These are phyloP conservation scores for Pseudogymnoascus sp. DNA, from an alignment of 2,329 filamentous ascomycete species.

Conservation along the genomic window DNA sequence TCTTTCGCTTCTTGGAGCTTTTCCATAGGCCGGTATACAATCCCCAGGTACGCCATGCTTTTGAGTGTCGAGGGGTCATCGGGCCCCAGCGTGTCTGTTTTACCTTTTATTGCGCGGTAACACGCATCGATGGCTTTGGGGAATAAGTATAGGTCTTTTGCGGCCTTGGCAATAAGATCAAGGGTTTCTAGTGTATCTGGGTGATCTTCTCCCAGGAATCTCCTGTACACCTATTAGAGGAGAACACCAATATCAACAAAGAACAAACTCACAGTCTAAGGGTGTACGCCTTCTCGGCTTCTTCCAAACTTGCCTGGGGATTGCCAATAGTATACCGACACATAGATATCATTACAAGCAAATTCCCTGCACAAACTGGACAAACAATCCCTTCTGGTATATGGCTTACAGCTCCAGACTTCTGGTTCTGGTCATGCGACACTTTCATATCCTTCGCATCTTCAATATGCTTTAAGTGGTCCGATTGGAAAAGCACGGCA, in stretches of 20 bases:
- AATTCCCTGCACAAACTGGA: not conserved
- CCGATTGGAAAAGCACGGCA: not conserved
- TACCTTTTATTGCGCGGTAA: not conserved
- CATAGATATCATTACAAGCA: not conserved
- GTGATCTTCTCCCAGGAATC: not conserved
- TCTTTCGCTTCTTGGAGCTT: not conserved
- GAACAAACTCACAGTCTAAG: not conserved
- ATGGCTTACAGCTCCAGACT: not conserved
- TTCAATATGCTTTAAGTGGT: not conserved
- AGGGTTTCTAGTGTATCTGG: not conserved
- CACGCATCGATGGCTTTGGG: not conserved
- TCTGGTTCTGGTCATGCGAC: not conserved
- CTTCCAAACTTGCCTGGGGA: not conserved
- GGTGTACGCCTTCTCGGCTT: not conserved
- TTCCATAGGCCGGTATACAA: not conserved
- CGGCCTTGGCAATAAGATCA: not conserved
- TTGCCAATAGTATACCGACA: not conserved
- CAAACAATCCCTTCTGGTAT: not conserved
- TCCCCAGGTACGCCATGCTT: not conserved
- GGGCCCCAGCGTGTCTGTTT: not conserved
- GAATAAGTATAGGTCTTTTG: not conserved
- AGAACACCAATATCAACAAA: not conserved
- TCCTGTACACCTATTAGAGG: not conserved
- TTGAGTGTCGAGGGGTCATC: constrained; percentile 2
- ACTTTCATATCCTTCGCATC: not conserved